Evolutionary conservation across 331 rosid genomes (phyloP), one percentile per base, ranked within the genome.

Genomic region (Rhamnella rubrinervis): DNA sequence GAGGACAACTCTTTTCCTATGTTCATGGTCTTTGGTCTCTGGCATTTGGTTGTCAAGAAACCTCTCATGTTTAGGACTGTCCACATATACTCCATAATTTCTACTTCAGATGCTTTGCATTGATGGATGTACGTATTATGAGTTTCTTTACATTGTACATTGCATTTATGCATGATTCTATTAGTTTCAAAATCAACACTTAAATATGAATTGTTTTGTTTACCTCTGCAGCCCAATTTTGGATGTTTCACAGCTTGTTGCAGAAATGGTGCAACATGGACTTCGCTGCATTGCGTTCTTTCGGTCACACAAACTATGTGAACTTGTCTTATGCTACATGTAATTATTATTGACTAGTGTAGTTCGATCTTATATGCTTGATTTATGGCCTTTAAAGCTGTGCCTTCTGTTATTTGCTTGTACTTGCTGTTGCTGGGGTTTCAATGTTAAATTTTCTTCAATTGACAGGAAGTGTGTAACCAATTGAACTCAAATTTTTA

Each of bases 221-320:
- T 67, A 28, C 35, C 49, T 73, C 80, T 76, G 85, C 97, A 85
- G 96, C 85, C 78, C 92, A 40, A 82, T 87, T 64, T 64, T 80
- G 78, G 92, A 83, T 61, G 72, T 81, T 53, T 85, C 98, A 2
- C 74, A 83, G 71, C 96, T 90, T 58, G 85, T 93, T 71, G 97
- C 96, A 16, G 98, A 93, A 85, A 90, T 93, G 97, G 89, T 93
- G 73, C 96, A 85, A 88, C 98, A 93, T 76, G 95, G 98, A 69
- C 97, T 93, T 83, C 92, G 98, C 65, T 87, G 97, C 84, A 85
- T 93, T 61, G 88, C 95, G 21, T 93, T 93, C 64, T 90, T 97
- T 77, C 90, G 81, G 86, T 79, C 95, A 53, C 85, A 92, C 78
- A 90, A 90, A 82, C 97, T 90, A 65, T 90, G 92, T 71, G 96